Percentiles rank a stretch among this genome's conserved stretches.
Conservation (phyloP, 2,329 filamentous ascomycete genomes). For the Colletotrichum liaoningense region DNA sequence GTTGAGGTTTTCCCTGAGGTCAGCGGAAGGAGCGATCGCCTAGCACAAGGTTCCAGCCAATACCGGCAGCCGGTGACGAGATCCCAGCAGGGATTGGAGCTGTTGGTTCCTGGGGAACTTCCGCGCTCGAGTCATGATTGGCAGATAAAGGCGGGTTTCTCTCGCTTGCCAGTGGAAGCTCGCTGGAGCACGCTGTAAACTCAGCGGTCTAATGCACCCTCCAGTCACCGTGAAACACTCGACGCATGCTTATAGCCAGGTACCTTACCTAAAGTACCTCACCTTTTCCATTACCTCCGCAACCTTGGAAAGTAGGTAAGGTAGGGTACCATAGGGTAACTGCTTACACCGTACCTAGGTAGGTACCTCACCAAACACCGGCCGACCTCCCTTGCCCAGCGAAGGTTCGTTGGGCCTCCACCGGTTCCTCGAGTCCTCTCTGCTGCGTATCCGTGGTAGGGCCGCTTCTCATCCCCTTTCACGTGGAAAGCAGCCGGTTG, state of each 20-base stretch:
- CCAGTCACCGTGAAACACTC: conserved; percentile 4
- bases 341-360: too few species aligned
- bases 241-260: not conserved
- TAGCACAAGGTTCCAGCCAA: conserved; percentile 27
- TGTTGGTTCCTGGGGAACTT: conserved; percentile 31
- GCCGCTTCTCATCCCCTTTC: not conserved
- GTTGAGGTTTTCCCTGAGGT: conserved; percentile 32
- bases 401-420: conserved; percentile 10
- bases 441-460: not conserved
- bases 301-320: not conserved
- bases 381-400: not conserved
- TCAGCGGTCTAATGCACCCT: conserved; percentile 7
- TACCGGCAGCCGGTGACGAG: conserved; percentile 34
- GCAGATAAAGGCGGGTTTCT: not conserved
- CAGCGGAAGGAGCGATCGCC: conserved; percentile 25
- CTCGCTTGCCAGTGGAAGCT: not conserved
- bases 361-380: not conserved
- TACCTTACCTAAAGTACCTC: not conserved
- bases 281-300: too few species aligned
- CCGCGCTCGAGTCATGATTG: conserved; percentile 30
- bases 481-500: conserved; percentile 11
- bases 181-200: conserved; percentile 23
- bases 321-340: too few species aligned
- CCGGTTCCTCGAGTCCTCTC: conserved; percentile 3
- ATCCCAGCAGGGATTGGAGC: conserved; percentile 35